A percentile compares a stretch with the other conserved stretches of the same genome.
Evolutionary conservation across 1,139 yeast species (phyloP).

Genomic region (Yamadazyma taylorii): DNA sequence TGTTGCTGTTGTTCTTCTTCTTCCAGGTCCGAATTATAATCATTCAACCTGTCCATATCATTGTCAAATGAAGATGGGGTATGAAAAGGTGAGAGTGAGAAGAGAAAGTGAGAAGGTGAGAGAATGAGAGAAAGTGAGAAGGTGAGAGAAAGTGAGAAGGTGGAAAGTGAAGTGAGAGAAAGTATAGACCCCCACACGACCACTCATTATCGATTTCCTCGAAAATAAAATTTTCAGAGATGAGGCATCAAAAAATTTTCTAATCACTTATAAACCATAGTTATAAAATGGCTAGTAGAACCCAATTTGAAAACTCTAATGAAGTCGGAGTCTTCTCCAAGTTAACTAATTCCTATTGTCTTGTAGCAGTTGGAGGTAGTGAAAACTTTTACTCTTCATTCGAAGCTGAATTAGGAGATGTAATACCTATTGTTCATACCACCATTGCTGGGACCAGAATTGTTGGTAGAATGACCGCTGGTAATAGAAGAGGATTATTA

Average conservation of each 20-base stretch:
- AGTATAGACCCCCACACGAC: slow-evolving; percentile 5
- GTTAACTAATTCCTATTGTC: slow-evolving; percentile 92
- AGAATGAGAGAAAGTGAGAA: too few relatives aligned
- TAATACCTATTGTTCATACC: slow-evolving; percentile 93
- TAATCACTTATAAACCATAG: too few relatives aligned
- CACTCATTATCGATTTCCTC: not conserved
- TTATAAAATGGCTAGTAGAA: slow-evolving; percentile 48
- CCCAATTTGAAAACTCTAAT: slow-evolving; percentile 91
- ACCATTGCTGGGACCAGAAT: slow-evolving; percentile 98
- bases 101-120: too few relatives aligned
- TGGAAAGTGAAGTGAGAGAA: too few relatives aligned
- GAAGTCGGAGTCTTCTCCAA: slow-evolving; percentile 98
- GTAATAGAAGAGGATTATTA: slow-evolving; percentile 94
- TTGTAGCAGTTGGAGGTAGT: slow-evolving; percentile 97
- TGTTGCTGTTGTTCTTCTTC: slow-evolving; percentile 8
- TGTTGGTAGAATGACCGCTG: slow-evolving; percentile 98
- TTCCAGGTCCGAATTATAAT: slow-evolving; percentile 11
- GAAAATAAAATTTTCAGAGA: not conserved
- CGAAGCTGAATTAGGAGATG: slow-evolving; percentile 96
- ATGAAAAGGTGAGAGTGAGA: too few relatives aligned
- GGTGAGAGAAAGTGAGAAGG: too few relatives aligned
- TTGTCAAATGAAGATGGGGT: too few relatives aligned
- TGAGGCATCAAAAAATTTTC: slow-evolving; percentile 2
- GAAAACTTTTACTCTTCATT: slow-evolving; percentile 97
- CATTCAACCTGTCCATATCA: slow-evolving; percentile 11